Percentiles rank a stretch among this genome's conserved stretches.
phyloP scores from a whole-genome alignment of 805 yeast species.

The Candida argentea region DNA sequence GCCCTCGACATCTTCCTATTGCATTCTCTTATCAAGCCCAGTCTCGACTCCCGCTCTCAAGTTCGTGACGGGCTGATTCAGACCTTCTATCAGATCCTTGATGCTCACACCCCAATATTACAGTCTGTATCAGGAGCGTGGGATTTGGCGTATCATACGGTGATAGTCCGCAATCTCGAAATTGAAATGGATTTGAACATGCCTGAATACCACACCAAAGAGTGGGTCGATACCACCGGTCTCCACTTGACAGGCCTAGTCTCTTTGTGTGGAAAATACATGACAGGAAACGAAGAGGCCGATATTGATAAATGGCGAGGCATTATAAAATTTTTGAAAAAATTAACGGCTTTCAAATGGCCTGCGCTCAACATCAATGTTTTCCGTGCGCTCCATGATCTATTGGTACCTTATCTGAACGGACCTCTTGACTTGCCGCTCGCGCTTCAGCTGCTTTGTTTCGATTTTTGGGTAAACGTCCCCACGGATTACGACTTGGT shows the following conservation, averaged over 20 bases:
- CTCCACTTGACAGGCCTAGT: slow-evolving; percentile 59
- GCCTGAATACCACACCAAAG: slow-evolving; percentile 18
- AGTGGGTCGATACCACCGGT: slow-evolving; percentile 53
- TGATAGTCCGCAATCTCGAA: slow-evolving; percentile 44
- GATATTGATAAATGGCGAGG: slow-evolving; percentile 42
- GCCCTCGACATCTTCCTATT: slow-evolving; percentile 51
- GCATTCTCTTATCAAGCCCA: slow-evolving; percentile 49
- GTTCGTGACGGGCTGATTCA: slow-evolving; percentile 87
- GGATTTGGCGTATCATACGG: slow-evolving; percentile 56
- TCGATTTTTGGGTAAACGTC: slow-evolving; percentile 40
- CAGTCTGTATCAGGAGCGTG: slow-evolving; percentile 29
- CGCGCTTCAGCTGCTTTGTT: slow-evolving; percentile 28
- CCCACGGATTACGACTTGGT: slow-evolving; percentile 31
- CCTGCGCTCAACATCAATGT: slow-evolving; percentile 46
- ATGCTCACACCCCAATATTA: slow-evolving; percentile 12
- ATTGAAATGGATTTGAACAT: slow-evolving; percentile 10
- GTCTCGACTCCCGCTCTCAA: slow-evolving; percentile 59
- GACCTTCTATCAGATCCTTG: slow-evolving; percentile 65
- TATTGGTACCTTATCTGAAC: slow-evolving; percentile 27
- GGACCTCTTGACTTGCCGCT: slow-evolving; percentile 4
- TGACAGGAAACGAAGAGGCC: slow-evolving; percentile 24
- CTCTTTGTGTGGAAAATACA: slow-evolving; percentile 46
- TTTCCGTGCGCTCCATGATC: slow-evolving; percentile 41
- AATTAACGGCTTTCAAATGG: slow-evolving; percentile 29
- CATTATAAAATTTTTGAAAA: slow-evolving; percentile 39